A percentile compares a stretch with the other conserved stretches of the same genome.
Evolutionary conservation across 306 rosid genomes (phyloP).

Genomic region (cucumber (Cucumis sativus)): DNA sequence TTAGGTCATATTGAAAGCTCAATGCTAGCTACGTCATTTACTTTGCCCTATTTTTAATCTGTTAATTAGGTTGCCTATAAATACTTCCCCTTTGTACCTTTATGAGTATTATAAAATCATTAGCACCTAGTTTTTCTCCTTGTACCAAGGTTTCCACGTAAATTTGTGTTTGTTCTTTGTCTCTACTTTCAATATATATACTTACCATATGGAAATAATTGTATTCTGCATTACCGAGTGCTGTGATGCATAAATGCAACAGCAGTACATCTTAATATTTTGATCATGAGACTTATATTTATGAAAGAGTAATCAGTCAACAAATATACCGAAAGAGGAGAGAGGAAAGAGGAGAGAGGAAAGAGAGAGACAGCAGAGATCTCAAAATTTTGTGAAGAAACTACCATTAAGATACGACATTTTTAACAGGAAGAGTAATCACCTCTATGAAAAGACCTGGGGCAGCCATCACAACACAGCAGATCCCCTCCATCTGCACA

Average conservation of each 20-base stretch:
- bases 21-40: too few species aligned
- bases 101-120: too few species aligned
- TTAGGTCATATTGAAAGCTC: too few species aligned
- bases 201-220: not conserved
- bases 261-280: not conserved
- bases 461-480: slow-evolving; percentile 87
- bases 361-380: too few species aligned
- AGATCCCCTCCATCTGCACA: slow-evolving; percentile 82
- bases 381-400: not conserved
- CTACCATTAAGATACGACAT: not conserved
- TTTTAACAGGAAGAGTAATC: slow-evolving; percentile 4
- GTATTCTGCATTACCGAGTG: not conserved
- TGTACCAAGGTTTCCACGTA: too few species aligned
- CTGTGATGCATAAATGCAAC: not conserved
- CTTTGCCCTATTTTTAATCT: too few species aligned
- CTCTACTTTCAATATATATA: not conserved
- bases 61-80: too few species aligned
- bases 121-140: too few species aligned
- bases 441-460: slow-evolving; percentile 84
- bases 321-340: not conserved
- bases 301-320: not conserved
- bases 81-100: too few species aligned
- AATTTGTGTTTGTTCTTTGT: too few species aligned
- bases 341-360: too few species aligned
- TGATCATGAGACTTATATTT: not conserved